These are phyloP conservation scores for Vaccinium darrowii DNA, from an alignment of 148 eudicot genomes.

Conservation along the genomic window DNA sequence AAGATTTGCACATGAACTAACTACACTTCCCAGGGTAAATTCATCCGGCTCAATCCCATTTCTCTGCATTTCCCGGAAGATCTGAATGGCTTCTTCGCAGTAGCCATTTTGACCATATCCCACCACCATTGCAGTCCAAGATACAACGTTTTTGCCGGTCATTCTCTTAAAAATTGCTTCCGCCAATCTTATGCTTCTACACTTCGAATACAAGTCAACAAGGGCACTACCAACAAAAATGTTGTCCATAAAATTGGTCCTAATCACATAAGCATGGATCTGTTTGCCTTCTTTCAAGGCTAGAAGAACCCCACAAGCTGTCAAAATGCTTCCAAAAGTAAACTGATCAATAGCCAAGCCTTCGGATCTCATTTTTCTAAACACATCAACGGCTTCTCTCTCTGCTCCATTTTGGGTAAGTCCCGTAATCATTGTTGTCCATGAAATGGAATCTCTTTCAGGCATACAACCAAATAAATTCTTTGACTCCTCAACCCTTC, in stretches of 20 bases:
- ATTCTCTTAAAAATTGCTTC: conserved; percentile 58
- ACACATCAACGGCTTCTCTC: conserved; percentile 52
- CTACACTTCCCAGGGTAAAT: conserved; percentile 74
- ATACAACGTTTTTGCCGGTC: conserved; percentile 63
- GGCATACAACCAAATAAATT: conserved; percentile 48
- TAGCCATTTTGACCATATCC: conserved; percentile 83
- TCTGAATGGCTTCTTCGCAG: conserved; percentile 66
- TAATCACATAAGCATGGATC: conserved; percentile 62
- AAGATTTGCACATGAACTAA: conserved; percentile 78
- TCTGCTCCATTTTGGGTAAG: conserved; percentile 49
- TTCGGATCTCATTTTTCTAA: conserved; percentile 57
- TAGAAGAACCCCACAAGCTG: conserved; percentile 69
- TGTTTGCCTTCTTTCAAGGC: conserved; percentile 72
- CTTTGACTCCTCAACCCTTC: conserved; percentile 60
- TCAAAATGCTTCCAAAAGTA: conserved; percentile 80
- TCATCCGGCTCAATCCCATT: conserved; percentile 60
- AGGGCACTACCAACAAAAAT: conserved; percentile 83
- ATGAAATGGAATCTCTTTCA: conserved; percentile 70
- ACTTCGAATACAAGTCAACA: conserved; percentile 85
- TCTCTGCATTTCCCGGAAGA: conserved; percentile 57
- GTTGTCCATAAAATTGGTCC: conserved; percentile 50
- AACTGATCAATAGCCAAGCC: conserved; percentile 65
- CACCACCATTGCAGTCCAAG: conserved; percentile 88
- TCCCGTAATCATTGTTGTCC: conserved; percentile 43
- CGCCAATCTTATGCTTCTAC: conserved; percentile 57